Evolutionary conservation across 2,329 filamentous ascomycete species (phyloP), one percentile per base, ranked within the genome.

Genomic region (Aspergillus pseudonomiae): DNA sequence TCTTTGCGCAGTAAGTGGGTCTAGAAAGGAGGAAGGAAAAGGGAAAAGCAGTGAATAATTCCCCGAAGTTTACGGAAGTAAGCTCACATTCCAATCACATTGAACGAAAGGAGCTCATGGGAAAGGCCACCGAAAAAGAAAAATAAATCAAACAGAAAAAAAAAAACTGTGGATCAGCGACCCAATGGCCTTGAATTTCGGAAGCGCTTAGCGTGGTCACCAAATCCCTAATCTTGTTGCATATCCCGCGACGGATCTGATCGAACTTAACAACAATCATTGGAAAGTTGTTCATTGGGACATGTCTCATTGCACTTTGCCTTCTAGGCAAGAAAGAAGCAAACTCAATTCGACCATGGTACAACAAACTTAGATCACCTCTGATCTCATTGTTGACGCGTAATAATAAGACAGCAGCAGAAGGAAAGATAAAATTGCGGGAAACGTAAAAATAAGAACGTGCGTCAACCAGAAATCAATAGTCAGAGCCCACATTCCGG

Each of bases 381-480:
- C 1, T 24, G 46, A 19, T n/a, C 26, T n/a, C 46, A 19, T 24
- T 19, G 7, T 50, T 28, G 24, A 50, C 46, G 16, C 46, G 21
- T 46, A 46, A 21, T 10, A 16, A 14, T 11, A 26, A 54, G 30
- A 54, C 16, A 53, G 30, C 14, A 21, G 14, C 39, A 52, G 28
- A 54, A 39, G 46, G 41, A 62, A 64, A 61, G 55, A 24, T 10
- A 50, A 39, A 43, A 36, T 12, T 28, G 28, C 12, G 30, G 19
- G 61, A 58, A 41, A 39, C 39, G 21, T 12, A 55, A 14, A 14
- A 26, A 55, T 14, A 55, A 55, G 16, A 39, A 24, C 21, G 21
- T 58, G 45, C 53, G 21, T 57, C 45, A 65, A 53, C 57, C 63
- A 58, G 48, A 48, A 54, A 60, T 60, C 53, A 50, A 21, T 41